Conservation (phyloP, 768 basidiomycete genomes). For the Amanita rubescens region DNA sequence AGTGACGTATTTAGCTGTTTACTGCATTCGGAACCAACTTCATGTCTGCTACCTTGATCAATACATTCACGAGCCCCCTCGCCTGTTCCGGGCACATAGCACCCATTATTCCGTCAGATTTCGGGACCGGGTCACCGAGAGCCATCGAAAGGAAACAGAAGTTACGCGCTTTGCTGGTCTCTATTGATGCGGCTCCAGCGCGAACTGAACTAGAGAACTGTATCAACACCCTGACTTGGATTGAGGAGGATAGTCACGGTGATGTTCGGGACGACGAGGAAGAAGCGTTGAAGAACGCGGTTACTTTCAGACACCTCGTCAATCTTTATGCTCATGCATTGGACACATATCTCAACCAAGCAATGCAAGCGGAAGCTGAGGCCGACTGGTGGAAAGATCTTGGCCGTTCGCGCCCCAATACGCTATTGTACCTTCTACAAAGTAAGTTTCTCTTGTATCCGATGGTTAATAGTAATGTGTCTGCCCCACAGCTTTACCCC, state of each 20-base stretch:
- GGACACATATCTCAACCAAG: slow-evolving; percentile 57
- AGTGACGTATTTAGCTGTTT: not conserved
- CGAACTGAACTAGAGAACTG: not conserved
- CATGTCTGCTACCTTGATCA: slow-evolving; percentile 5
- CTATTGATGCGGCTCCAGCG: not conserved
- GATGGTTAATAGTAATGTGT: slow-evolving; percentile 4
- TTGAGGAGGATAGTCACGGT: not conserved
- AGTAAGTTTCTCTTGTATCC: slow-evolving; percentile 40
- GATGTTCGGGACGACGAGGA: slow-evolving; percentile 24
- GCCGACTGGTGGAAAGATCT: slow-evolving; percentile 81
- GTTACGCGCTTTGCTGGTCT: not conserved
- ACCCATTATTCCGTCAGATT: not conserved
- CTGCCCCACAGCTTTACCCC: slow-evolving; percentile 34
- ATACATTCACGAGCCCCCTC: slow-evolving; percentile 3
- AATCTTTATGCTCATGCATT: slow-evolving; percentile 60
- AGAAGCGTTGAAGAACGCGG: slow-evolving; percentile 31
- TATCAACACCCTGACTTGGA: not conserved
- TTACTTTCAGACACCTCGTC: slow-evolving; percentile 43
- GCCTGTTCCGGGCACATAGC: not conserved
- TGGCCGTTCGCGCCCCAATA: slow-evolving; percentile 48
- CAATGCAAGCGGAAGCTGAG: slow-evolving; percentile 64
- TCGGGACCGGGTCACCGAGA: not conserved
- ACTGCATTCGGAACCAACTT: no score
- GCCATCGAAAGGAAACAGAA: not conserved
- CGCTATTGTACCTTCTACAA: slow-evolving; percentile 67